Evolutionary conservation across 2,329 filamentous ascomycete species (phyloP).

Genomic region (Scytalidium sp.): DNA sequence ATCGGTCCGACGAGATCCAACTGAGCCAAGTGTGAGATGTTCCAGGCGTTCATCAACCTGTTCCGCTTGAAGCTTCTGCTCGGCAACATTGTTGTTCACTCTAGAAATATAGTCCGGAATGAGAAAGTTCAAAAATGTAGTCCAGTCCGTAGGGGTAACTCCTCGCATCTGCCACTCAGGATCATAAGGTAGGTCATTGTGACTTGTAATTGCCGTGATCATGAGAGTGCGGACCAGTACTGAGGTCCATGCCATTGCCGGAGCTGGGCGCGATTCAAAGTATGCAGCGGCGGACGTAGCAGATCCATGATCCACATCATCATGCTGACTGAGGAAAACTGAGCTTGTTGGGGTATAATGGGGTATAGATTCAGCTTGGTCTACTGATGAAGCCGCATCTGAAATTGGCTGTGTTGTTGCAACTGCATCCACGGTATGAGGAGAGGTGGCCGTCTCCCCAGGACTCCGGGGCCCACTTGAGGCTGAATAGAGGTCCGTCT

Average conservation of each 20-base stretch:
- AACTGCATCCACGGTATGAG: constrained; percentile 34
- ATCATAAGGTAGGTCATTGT: constrained; percentile 18
- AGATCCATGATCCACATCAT: constrained; percentile 11
- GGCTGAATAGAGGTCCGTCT: constrained; percentile 53
- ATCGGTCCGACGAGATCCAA: constrained; percentile 19
- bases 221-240: constrained; percentile 10
- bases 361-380: constrained; percentile 23
- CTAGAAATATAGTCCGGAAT: constrained; percentile 44
- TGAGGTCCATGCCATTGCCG: neutral
- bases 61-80: constrained; percentile 47
- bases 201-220: constrained; percentile 10
- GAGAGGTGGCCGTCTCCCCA: constrained; percentile 20
- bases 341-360: constrained; percentile 17
- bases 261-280: constrained; percentile 21
- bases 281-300: constrained; percentile 19
- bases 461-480: constrained; percentile 29
- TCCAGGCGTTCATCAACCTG: constrained; percentile 26
- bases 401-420: constrained; percentile 15
- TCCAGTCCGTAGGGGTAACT: constrained; percentile 52
- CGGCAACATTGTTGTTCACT: constrained; percentile 44
- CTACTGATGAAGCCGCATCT: constrained; percentile 17
- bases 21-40: constrained; percentile 14
- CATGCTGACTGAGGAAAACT: constrained; percentile 10
- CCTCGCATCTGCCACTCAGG: constrained; percentile 33
- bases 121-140: constrained; percentile 55